Evolutionary conservation across 805 yeast species (phyloP).

Genomic region (Debaryomyces prosopidis): DNA sequence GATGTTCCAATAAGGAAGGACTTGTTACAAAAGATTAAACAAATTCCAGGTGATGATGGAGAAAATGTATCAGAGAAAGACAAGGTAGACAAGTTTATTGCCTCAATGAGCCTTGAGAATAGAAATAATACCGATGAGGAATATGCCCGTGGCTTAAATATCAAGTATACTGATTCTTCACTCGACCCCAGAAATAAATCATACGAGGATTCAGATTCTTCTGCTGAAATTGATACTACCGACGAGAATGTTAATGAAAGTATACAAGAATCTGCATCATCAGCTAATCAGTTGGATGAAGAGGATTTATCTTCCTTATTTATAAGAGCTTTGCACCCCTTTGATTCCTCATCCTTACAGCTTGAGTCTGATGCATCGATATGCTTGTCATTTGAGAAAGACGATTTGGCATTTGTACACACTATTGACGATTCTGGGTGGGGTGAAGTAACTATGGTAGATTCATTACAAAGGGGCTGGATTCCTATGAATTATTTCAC

Average conservation of each 20-base stretch:
- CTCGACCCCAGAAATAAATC: constrained; percentile 15
- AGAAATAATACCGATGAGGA: constrained; percentile 7
- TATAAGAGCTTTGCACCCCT: constrained; percentile 58
- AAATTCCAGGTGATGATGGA: constrained; percentile 6
- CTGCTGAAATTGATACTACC: constrained; percentile 2
- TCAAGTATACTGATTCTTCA: constrained; percentile 15
- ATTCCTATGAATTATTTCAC: constrained; percentile 81
- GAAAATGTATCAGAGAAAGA: constrained; percentile 14
- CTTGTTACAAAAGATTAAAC: constrained; percentile 20
- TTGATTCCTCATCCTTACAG: constrained; percentile 59
- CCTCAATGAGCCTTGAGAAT: constrained; percentile 2
- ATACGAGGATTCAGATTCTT: background rate
- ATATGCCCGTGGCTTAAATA: constrained; percentile 23
- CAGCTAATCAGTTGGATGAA: constrained; percentile 23
- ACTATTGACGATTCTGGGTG: constrained; percentile 80
- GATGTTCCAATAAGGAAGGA: constrained; percentile 30
- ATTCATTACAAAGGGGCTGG: constrained; percentile 72
- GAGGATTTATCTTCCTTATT: constrained; percentile 53
- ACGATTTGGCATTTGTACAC: constrained; percentile 76
- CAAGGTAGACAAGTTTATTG: constrained; percentile 16
- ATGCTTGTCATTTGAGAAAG: constrained; percentile 68
- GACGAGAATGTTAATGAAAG: constrained; percentile 1
- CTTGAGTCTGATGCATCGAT: constrained; percentile 67
- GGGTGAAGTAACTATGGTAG: constrained; percentile 80
- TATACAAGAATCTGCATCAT: constrained; percentile 5